A percentile compares a stretch with the other conserved stretches of the same genome.
These are phyloP conservation scores for Ambrosia artemisiifolia DNA, from an alignment of 129 eudicot genomes.

Conservation along the genomic window DNA sequence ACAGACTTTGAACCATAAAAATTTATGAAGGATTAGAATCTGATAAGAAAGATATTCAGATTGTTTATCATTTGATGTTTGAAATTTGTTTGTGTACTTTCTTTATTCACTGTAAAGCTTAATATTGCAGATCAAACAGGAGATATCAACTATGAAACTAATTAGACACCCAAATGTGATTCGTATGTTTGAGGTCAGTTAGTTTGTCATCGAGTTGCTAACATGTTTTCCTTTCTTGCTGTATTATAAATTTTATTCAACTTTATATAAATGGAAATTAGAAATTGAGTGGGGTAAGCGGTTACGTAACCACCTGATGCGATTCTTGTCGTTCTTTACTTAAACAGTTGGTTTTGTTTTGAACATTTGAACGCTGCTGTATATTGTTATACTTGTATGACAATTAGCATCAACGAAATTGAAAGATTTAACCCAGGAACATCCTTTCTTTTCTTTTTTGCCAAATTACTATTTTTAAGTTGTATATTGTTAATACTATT, in stretches of 20 bases:
- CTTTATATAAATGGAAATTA: background rate
- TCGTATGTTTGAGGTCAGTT: slow-evolving; percentile 80
- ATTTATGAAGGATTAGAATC: background rate
- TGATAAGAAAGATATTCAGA: background rate
- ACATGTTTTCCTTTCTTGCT: background rate
- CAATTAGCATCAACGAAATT: too few species aligned
- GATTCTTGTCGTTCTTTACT: too few species aligned
- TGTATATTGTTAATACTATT: too few species aligned
- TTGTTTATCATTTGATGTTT: background rate
- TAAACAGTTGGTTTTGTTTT: too few species aligned
- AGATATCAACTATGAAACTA: slow-evolving; percentile 90
- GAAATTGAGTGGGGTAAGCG: too few species aligned
- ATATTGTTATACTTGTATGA: too few species aligned
- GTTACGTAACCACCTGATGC: too few species aligned
- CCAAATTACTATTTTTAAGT: background rate
- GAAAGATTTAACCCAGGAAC: background rate
- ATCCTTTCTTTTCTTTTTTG: background rate
- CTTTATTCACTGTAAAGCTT: background rate
- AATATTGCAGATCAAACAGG: slow-evolving; percentile 86
- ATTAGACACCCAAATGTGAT: slow-evolving; percentile 93
- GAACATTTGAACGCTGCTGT: too few species aligned
- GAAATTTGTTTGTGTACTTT: background rate
- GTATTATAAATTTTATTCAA: background rate
- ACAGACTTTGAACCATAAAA: too few species aligned
- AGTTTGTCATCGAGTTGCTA: background rate